These are phyloP conservation scores for Candida ficus DNA, from an alignment of 805 yeast genomes.

Conservation along the genomic window DNA sequence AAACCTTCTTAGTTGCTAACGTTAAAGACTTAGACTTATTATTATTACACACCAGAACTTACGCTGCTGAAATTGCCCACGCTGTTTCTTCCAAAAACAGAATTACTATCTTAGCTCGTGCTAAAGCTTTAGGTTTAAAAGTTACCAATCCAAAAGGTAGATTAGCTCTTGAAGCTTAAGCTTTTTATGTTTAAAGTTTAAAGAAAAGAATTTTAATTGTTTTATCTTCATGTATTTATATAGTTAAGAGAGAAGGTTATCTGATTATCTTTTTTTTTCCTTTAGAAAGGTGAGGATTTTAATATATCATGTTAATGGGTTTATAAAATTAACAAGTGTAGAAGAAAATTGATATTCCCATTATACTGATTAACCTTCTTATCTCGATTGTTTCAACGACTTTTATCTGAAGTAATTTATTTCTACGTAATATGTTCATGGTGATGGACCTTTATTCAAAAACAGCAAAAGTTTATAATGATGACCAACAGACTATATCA, in stretches of 20 bases:
- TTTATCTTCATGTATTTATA: slow-evolving; percentile 2
- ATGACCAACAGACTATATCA: not conserved
- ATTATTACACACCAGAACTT: slow-evolving; percentile 94
- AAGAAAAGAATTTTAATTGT: not conserved
- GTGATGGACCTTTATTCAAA: not conserved
- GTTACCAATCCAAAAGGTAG: slow-evolving; percentile 99
- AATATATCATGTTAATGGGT: slow-evolving; percentile 7
- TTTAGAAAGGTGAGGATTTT: slow-evolving; percentile 8
- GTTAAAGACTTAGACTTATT: slow-evolving; percentile 89
- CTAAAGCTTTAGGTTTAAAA: slow-evolving; percentile 97
- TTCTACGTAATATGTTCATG: too few species aligned
- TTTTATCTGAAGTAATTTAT: too few species aligned
- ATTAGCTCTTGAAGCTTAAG: slow-evolving; percentile 94
- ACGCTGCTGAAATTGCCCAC: slow-evolving; percentile 99
- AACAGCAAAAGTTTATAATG: not conserved
- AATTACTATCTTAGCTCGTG: slow-evolving; percentile 91
- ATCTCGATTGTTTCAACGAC: too few species aligned
- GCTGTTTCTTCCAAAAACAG: slow-evolving; percentile 98
- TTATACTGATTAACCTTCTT: too few species aligned
- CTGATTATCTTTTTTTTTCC: not conserved
- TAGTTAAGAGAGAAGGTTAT: slow-evolving; percentile 1
- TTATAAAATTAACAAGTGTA: not conserved
- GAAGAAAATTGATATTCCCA: too few species aligned
- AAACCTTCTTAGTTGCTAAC: slow-evolving; percentile 91
- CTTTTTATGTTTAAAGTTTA: slow-evolving; percentile 8